Evolutionary conservation across 1,284 basidiomycete genomes (phyloP), one percentile per base, ranked within the genome.

Genomic region (Pisolithus thermaeus): DNA sequence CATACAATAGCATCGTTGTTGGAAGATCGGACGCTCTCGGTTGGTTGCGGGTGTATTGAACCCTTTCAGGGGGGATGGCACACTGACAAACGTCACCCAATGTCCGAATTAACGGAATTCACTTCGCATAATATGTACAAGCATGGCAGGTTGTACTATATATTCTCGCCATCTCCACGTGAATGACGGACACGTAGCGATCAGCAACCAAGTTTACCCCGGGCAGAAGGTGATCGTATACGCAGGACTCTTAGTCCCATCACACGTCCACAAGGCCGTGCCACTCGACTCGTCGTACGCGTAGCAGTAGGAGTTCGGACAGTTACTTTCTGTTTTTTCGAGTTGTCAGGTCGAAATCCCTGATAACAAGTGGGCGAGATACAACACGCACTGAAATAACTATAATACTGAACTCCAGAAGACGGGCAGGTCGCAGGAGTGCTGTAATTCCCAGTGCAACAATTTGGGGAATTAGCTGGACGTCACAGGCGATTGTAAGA

Each of bases 161-260:
- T n/a, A 12, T 35, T 14, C 32, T 35, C 3, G 32, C 32, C 12
- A 4, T 14, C 32, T 35, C 32, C 12, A 35, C 12, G 11, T 35
- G 2, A 12, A 14, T 5, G 12, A 35, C 12, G 12, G 32, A 35
- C 11, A 35, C 12, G 11, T 35, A 12, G 14, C 14, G n/a, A 14
- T 14, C 39, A 1, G n/a, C 1, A 23, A 20, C 39, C 18, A 9
- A 40, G 8, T 14, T 46, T 8, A n/a, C n/a, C n/a, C 28, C 28
- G 72, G 70, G 50, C 73, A 75, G 57, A 75, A 75, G 1, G 70
- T 74, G 44, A 76, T 30, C 3, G 71, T 74, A 50, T 73, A 77
- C 45, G 63, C 66, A 4, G 67, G 57, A 5, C 59, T 48, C 51
- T 46, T 36, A 18, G 27, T 20, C 7, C 61, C 52, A 22, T 52